A percentile compares a stretch with the other conserved stretches of the same genome.
phyloP scores from a whole-genome alignment of 176 grass and related monocot genomes.

The Musa itinerans region DNA sequence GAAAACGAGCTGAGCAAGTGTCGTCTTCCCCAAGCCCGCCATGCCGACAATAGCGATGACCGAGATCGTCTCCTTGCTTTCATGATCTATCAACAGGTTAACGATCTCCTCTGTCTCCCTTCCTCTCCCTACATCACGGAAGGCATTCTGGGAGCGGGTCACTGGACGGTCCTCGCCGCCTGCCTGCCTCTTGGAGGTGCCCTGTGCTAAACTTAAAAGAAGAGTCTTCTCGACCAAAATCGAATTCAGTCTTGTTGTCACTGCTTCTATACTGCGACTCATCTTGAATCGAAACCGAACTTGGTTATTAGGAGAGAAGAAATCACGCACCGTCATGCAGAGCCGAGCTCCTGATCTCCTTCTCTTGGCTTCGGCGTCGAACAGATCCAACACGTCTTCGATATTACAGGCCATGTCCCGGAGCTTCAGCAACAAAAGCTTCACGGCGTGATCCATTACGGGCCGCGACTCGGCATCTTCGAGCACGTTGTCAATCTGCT shows the following conservation, averaged over 20 bases:
- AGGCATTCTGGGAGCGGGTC: conserved; percentile 7
- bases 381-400: conserved; percentile 21
- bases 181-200: neutral
- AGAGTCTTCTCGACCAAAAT: conserved; percentile 15
- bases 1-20: neutral
- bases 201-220: conserved; percentile 9
- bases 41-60: conserved; percentile 5
- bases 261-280: conserved; percentile 8
- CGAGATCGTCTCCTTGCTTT: neutral
- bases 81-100: neutral
- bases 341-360: neutral
- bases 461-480: conserved; percentile 12
- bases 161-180: neutral
- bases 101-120: neutral
- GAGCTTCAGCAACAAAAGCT: conserved; percentile 21
- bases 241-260: conserved; percentile 7
- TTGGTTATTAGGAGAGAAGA: conserved; percentile 9
- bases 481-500: conserved; percentile 17
- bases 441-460: neutral
- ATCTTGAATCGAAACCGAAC: conserved; percentile 8
- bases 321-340: conserved; percentile 19
- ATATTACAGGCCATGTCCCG: conserved; percentile 7
- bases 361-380: conserved; percentile 16
- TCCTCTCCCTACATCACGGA: neutral
- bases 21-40: conserved; percentile 4